Evolutionary conservation across 2,329 filamentous ascomycete genomes (phyloP), one percentile per base, ranked within the genome.

Genomic region (Cylindrodendrum hubeiense): DNA sequence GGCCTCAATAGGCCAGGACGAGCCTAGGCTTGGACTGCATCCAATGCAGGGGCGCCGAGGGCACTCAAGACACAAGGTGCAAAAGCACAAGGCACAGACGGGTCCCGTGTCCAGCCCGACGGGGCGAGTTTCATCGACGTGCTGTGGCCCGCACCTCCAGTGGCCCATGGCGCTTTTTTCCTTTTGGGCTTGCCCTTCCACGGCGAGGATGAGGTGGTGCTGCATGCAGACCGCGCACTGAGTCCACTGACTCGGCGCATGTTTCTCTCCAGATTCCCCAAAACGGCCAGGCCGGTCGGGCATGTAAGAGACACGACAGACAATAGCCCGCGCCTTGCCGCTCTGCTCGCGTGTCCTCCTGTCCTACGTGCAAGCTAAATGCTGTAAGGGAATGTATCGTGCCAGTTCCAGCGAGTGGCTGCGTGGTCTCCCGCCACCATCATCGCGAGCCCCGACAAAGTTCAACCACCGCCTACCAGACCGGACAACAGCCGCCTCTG

Each of bases 91-190:
- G 58, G 60, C 47, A 39, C 59, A 56, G 24, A 17, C 37, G 37
- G 63, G 60, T 44, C 57, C 63, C 57, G 62, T 55, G 39, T 51
- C 56, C 61, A 54, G 28, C 50, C 55, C 41, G 49, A 55, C 37
- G 37, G 43, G 39, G 46, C 63, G 43, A 64, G 71, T 74, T 73
- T 73, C 71, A 72, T 68, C 60, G 53, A 54, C 61, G 24, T 24
- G 43, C 55, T 58, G 60, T 67, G 21, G 30, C 60, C 63, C 53
- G 71, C 60, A 63, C 63, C 64, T 70, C 52, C 63, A 67, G 54
- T 62, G 60, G 66, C 22, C 58, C 63, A 65, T 30, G 55, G 52
- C 51, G 34, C 44, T 28, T 30, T 9, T 22, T 19, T 64, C 50
- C 39, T 22, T 53, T 24, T 22, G 17, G 39, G 37, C 37, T 39